Evolutionary conservation across 2,329 filamentous ascomycete species (phyloP).

Genomic region (Furcasterigmium furcatum): DNA sequence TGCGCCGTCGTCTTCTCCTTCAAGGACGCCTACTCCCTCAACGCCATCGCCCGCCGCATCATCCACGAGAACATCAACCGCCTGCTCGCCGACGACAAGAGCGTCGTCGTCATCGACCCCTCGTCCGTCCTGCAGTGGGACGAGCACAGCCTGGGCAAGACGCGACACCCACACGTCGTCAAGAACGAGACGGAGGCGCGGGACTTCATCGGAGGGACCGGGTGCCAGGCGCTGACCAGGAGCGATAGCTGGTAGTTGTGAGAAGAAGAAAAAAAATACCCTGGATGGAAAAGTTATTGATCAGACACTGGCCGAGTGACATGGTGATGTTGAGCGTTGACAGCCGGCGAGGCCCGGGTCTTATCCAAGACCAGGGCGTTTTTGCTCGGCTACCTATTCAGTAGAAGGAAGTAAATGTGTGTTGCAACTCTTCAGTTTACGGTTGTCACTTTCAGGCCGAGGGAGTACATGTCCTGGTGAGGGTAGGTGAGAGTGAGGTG

Average conservation of each 20-base stretch:
- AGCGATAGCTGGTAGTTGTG: conserved; percentile 18
- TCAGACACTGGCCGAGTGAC: too few relatives aligned
- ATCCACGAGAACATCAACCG: conserved; percentile 22
- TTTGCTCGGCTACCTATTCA: too few relatives aligned
- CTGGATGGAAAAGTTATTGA: too few relatives aligned
- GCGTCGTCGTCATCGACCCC: conserved; percentile 26
- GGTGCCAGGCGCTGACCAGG: conserved; percentile 20
- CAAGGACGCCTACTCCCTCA: conserved; percentile 26
- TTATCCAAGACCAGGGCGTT: too few relatives aligned
- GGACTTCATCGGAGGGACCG: conserved; percentile 22
- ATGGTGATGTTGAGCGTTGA: too few relatives aligned
- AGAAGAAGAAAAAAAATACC: too few relatives aligned
- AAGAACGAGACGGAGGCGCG: conserved; percentile 20
- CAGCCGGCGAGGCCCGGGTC: too few relatives aligned
- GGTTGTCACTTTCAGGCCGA: too few relatives aligned
- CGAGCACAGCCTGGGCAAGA: conserved; percentile 4
- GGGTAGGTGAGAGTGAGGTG: too few relatives aligned
- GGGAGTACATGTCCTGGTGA: too few relatives aligned
- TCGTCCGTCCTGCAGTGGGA: conserved; percentile 17
- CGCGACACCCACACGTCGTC: conserved; percentile 15
- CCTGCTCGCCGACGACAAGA: conserved; percentile 17
- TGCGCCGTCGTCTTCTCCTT: conserved; percentile 28
- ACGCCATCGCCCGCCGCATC: conserved; percentile 21
- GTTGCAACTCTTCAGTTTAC: too few relatives aligned
- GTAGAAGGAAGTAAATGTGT: too few relatives aligned